phyloP scores from a whole-genome alignment of 169 alveolate species.

The Plasmodium adleri region DNA sequence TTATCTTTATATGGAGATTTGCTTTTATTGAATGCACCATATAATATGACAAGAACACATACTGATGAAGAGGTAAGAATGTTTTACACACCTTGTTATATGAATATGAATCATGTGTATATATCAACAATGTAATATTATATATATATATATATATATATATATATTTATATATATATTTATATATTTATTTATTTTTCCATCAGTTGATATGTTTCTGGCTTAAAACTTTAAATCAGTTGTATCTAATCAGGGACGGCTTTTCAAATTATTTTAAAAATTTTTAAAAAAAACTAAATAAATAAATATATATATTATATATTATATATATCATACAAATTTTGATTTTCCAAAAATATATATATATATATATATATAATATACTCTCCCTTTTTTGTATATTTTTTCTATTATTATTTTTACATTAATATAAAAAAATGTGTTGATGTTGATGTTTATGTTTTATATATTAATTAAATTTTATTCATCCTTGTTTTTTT shows the following conservation, averaged over 20 bases:
- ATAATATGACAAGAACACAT: conserved; percentile 34
- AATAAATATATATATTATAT: no score
- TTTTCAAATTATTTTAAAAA: conserved; percentile 44
- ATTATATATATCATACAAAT: neutral
- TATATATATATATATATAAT: conserved; percentile 9
- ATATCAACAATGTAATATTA: neutral
- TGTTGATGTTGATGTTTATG: no score
- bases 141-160: neutral
- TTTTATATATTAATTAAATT: no score
- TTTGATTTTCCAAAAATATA: neutral
- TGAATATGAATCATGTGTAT: neutral
- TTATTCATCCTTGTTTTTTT: no score
- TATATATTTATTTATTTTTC: neutral
- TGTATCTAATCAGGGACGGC: conserved; percentile 45
- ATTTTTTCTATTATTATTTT: no score
- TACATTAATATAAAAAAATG: no score
- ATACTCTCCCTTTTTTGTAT: no score
- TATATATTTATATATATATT: neutral
- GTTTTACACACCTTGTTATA: neutral
- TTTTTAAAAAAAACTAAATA: neutral
- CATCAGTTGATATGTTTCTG: conserved; percentile 45
- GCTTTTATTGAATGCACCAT: conserved; percentile 20
- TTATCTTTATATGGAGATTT: conserved; percentile 34
- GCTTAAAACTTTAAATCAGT: conserved; percentile 44
- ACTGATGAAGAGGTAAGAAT: conserved; percentile 59